Evolutionary conservation across 2,329 filamentous ascomycete species (phyloP), one percentile per base, ranked within the genome.

Genomic region (Exophiala sp.): DNA sequence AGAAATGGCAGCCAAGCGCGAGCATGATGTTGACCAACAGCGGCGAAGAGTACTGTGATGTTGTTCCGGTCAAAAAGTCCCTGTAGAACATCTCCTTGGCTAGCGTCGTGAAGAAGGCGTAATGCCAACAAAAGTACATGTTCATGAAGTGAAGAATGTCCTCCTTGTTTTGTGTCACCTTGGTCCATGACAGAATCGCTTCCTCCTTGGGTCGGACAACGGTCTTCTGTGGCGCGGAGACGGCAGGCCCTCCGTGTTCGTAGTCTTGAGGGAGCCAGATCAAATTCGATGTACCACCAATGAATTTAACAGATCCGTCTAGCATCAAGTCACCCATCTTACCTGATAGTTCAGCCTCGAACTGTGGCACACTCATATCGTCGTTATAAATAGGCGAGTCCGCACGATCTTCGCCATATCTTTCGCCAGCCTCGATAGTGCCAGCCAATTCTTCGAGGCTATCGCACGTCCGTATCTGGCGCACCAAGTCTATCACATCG

Each of bases 81-180:
- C 86, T 81, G 67, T 89, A 91, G 68, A 99, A 97, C 32, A 95
- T 75, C 35, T 80, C 84, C 68, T 89, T 95, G 10, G 91, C 92
- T 5, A 97, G 76, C 0, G 89, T 94, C 3, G 91, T 92, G 69
- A 97, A 99, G 72, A 94, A 97, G 14, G 91, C 86, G 70, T 97
- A 97, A 71, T 97, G 94, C 88, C 92, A 97, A 64, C 86, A 90
- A 73, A 97, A 97, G 72, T 99, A 99, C 89, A 97, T 91, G 65
- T 91, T 92, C 67, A 99, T 83, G 14, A 99, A 82, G 70, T 96
- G 92, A 12, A 85, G 81, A 63, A 96, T 84, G 42, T 96, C 78
- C 50, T 87, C 82, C 20, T 84, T 79, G 68, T 96, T 90, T 47
- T 84, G 78, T 1, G 90, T 96, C 42, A 96, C 90, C 12, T 79